These are phyloP conservation scores for Hirschioporus abietinus DNA, from an alignment of 768 basidiomycete genomes.

Conservation along the genomic window DNA sequence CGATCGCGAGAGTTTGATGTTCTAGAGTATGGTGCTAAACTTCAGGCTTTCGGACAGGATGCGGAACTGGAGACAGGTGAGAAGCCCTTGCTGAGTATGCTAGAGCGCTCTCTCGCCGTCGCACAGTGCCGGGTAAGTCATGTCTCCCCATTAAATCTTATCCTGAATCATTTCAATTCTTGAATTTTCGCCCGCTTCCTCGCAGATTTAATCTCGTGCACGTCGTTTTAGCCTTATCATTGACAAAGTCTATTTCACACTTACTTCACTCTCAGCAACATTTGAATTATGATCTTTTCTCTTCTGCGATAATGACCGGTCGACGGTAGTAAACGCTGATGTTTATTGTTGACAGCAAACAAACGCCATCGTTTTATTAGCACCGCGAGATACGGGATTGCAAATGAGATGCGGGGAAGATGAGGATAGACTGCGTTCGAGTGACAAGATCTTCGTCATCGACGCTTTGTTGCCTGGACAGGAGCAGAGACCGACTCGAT, in stretches of 20 bases:
- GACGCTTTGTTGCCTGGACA: too few relatives aligned
- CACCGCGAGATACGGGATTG: background rate
- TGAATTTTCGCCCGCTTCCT: background rate
- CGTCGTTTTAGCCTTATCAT: background rate
- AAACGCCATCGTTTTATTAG: background rate
- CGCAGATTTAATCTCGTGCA: background rate
- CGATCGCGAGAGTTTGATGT: too few relatives aligned
- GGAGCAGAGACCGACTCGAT: too few relatives aligned
- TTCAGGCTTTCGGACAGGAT: conserved; percentile 6
- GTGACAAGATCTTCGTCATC: too few relatives aligned
- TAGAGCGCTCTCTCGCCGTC: conserved; percentile 13
- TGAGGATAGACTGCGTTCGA: background rate
- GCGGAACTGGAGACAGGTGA: conserved; percentile 8
- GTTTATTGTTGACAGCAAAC: background rate
- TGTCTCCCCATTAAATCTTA: background rate
- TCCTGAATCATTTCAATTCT: too few relatives aligned
- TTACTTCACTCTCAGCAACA: too few relatives aligned
- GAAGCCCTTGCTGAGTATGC: conserved; percentile 9
- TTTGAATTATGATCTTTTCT: too few relatives aligned
- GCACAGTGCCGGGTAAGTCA: conserved; percentile 12
- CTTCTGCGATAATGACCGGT: background rate
- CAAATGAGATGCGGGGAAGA: background rate
- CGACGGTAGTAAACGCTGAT: background rate
- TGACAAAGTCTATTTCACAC: background rate
- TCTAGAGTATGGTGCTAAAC: too few relatives aligned